A percentile compares a stretch with the other conserved stretches of the same genome.
phyloP scores from a whole-genome alignment of 257 asterid genomes.

The Leptodermis oblonga region DNA sequence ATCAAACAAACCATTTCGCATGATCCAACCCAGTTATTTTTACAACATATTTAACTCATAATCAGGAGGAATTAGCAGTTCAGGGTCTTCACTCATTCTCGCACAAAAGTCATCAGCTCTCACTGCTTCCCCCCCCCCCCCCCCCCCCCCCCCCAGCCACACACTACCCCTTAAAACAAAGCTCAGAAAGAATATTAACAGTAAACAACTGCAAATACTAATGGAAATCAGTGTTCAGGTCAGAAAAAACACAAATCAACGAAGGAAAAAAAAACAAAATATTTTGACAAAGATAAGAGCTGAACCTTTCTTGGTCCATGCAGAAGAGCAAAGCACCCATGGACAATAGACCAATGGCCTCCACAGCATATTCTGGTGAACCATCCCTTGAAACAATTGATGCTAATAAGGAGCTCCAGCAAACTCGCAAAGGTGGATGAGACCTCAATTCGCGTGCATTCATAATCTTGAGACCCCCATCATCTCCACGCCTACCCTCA shows the following conservation, averaged over 20 bases:
- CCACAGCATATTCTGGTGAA: constrained; percentile 41
- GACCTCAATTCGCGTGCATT: constrained; percentile 58
- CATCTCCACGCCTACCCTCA: constrained; percentile 37
- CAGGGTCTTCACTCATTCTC: background rate
- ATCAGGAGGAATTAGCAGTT: background rate
- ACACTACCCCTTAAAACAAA: background rate
- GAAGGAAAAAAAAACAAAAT: constrained; percentile 8
- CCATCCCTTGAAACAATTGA: constrained; percentile 54
- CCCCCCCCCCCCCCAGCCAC: too few species aligned
- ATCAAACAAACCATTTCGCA: background rate
- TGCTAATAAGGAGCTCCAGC: constrained; percentile 58
- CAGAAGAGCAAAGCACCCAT: constrained; percentile 67
- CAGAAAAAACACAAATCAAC: background rate
- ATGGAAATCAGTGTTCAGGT: background rate
- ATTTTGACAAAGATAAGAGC: constrained; percentile 11
- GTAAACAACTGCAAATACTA: background rate
- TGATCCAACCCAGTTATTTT: background rate
- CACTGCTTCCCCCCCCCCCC: background rate
- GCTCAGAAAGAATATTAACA: background rate
- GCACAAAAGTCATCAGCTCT: background rate
- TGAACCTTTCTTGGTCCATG: constrained; percentile 63
- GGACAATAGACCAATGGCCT: constrained; percentile 57
- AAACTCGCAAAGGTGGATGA: constrained; percentile 65
- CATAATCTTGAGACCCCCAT: constrained; percentile 28
- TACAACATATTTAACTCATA: background rate